Base-by-base conservation (phyloP, 352 stramenopile species). In the Vaucheria bursata region DNA sequence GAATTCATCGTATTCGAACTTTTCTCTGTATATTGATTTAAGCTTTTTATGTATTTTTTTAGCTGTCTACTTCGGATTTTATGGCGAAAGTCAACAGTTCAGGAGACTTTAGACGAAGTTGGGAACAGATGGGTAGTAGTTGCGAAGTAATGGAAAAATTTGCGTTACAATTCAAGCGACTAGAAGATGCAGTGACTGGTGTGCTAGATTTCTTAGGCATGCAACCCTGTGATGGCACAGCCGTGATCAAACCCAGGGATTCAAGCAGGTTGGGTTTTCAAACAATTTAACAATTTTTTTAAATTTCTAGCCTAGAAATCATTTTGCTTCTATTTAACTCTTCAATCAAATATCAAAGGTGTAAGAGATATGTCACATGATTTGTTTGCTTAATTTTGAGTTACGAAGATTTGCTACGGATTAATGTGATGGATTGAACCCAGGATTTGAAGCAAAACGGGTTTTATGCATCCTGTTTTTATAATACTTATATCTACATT, bases 141-240 rank as follows among this genome's bases (percentile, higher is more conserved):
- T 92, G 92, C 4, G 95, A 99, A 89, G 93, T 96, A 3, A 90
- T 98, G 73, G 94, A 97, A 79, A 98, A 97, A 82, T 95, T 90
- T 75, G 78, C 76, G 7, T 33, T 85, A 38, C 93, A 97, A 80
- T 98, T 97, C 91, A 97, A 97, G 85, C 96, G 90, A 49, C 86
- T 97, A 35, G 91, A 97, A 32, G 92, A 98, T 83, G 94, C 93
- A 29, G 90, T 98, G n/a, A 87, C 89, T 0, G 91, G 91, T 36
- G 90, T 99, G 50, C 95, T 97, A 49, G 91, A 97, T 49, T 97
- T 97, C 80, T 87, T 98, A 69, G 94, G 94, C 50, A 98, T 99
- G 95, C 91, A 97, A 86, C 87, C 94, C 5, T 98, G 94, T 80
- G 93, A 97, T 83, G 95, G 95, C 81, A 98, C 94, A 32, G 90